Evolutionary conservation across 371 early-diverging fungal genomes (phyloP), one percentile per base, ranked within the genome.

Genomic region (Catenaria anguillulae): DNA sequence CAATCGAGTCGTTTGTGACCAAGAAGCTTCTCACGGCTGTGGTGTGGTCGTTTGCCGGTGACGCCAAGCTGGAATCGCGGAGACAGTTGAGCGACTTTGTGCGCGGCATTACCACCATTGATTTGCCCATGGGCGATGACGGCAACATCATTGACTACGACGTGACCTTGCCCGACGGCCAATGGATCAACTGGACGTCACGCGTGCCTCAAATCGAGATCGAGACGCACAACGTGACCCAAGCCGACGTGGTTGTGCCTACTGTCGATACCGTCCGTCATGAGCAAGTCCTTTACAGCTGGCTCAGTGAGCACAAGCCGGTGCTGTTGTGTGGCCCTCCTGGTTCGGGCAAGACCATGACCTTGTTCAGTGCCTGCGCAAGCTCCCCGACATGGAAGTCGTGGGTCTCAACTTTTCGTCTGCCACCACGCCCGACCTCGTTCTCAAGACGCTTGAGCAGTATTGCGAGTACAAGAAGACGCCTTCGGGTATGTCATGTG

Each of bases 301-400:
- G 92, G 93, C 77, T 98, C 55, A 84, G 90, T 1, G 97, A 94
- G 68, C 96, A 92, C 71, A 88, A 86, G 67, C 95, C 97, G 19
- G 71, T 97, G 48, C 81, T 98, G 54, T 79, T 98, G 26, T 97
- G 98, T 72, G 99, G 99, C 64, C 98, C 98, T 61, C 98, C 99
- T 24, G 99, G 99, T 62, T 92, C 93, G 19, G 98, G 98, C 73
- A 97, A 98, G 77, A 97, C 97, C 36, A 97, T 97, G 99, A 96
- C 97, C 1, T 73, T 98, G 60, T 90, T 97, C 71, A 84, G 93
- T 65, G 93, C 95, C 80, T 98, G 55, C 89, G 98, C 48, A 92
- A 90, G 65, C 74, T 95, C 61, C 87, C 94, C 17, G 92, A 94
- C 62, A 85, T 94, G 82, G 94, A 97, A 67, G 94, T 98, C 1